Base-by-base conservation (phyloP, 108 stramenopile genomes). In the Pseudonitzschia pungens region DNA sequence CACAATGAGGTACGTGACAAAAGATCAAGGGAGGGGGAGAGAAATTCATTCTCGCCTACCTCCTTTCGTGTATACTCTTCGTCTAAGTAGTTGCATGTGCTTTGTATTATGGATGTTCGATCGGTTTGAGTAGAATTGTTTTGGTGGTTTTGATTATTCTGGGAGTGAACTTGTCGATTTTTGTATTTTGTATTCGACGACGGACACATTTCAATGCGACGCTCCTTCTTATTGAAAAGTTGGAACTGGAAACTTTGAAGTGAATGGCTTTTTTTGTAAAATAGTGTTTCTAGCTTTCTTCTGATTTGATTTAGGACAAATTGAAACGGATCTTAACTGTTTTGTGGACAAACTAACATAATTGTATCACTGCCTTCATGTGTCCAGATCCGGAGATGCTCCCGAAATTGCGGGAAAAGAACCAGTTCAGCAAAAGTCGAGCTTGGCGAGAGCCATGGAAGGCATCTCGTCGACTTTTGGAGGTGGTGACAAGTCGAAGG, bases 401-500 rank as follows among this genome's bases (percentile, higher is more conserved):
- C 75, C 75, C 9, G 75, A 76, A 70, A 43, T 75, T 33, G 53
- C 74, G 1, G 75, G 70, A 55, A 43, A 60, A 29, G 77, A 78
- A 64, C 64, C 71, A 41, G 67, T 26, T 16, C 36, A 32, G 41
- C 66, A 70, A 32, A 78, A 78, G 64, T 52, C 75, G 18, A 71
- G 77, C 56, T 68, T 78, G 63, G 66, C 62, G 12, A 64, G 70
- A 43, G 77, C 77, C 0, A 48, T 78, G 52, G 77, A 64, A 44
- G 77, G 77, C 14, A 62, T 78, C 28, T 64, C 77, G 14, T 78
- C 77, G 6, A 70, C 69, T 36, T 78, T 78, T 42, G 77, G 77
- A 60, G 51, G 70, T 14, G 67, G 71, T 44, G 71, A 72, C 29
- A 69, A 77, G 43, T 43, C 51, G 53, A 74, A 74, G 51, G 58